Evolutionary conservation across 805 yeast genomes (phyloP).

Genomic region (Hemisphaericaspora nanyangensis): DNA sequence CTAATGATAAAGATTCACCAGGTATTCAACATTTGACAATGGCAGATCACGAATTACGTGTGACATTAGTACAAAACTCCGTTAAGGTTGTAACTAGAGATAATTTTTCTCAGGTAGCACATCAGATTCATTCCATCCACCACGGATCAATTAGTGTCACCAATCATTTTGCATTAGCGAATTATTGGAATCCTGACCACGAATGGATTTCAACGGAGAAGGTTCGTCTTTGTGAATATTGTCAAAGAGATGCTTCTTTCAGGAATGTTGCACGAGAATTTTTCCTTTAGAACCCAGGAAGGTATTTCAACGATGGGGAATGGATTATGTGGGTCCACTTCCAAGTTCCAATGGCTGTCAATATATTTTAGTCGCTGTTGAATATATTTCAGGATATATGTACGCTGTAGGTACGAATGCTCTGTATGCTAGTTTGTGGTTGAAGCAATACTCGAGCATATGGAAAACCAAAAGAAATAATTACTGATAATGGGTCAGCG

Average conservation of each 20-base stretch:
- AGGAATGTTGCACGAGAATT: neutral
- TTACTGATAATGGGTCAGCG: neutral
- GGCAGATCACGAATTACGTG: no score
- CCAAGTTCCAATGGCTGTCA: neutral
- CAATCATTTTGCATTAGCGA: neutral
- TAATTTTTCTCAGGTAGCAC: neutral
- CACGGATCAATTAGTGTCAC: conserved; percentile 1
- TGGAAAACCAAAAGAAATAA: neutral
- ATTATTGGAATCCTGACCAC: neutral
- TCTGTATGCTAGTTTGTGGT: no score
- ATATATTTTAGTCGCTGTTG: conserved; percentile 1
- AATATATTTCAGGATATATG: neutral
- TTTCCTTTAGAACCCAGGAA: neutral
- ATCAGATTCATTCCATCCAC: neutral
- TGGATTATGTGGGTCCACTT: neutral
- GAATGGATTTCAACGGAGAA: neutral
- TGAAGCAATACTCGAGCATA: neutral
- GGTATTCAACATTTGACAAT: no score
- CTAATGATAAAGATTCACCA: no score
- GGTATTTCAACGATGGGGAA: neutral
- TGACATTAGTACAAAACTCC: no score
- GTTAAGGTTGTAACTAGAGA: neutral
- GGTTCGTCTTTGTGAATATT: neutral
- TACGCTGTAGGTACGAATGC: neutral
- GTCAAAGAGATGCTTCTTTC: neutral